Conservation (phyloP, 495 filamentous ascomycete species). For the Oidiodendron maius region DNA sequence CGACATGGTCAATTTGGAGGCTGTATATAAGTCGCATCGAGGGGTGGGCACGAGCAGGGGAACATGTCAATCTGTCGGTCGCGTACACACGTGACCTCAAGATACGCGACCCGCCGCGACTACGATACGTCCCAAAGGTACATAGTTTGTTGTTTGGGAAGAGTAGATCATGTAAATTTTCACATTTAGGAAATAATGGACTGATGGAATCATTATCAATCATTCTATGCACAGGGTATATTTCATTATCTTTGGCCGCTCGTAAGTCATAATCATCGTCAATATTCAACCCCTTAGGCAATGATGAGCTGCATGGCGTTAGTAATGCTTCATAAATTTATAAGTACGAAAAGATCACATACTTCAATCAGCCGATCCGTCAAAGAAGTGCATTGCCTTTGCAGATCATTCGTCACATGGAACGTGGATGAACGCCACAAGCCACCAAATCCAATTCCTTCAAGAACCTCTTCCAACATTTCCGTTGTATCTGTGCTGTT, state of each 20-base stretch:
- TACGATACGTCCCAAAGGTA: no score
- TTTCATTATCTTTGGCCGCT: neutral
- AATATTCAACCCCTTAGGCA: conserved; percentile 9
- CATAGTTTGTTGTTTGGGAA: no score
- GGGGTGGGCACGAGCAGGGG: no score
- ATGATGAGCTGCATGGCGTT: conserved; percentile 19
- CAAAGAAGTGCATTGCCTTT: conserved; percentile 43
- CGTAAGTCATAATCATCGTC: neutral
- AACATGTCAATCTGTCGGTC: no score
- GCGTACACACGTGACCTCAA: no score
- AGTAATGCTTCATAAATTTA: neutral
- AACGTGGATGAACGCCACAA: conserved; percentile 46
- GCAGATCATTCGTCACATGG: conserved; percentile 35
- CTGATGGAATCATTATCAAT: no score
- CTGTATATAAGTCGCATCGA: no score
- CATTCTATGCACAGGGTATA: neutral
- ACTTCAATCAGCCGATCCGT: conserved; percentile 57
- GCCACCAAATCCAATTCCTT: conserved; percentile 52
- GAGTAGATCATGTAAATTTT: no score
- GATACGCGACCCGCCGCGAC: no score
- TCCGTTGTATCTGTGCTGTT: conserved; percentile 29
- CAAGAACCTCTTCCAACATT: conserved; percentile 38
- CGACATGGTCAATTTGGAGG: conserved; percentile 11
- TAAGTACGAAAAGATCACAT: neutral
- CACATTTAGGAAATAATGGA: no score